phyloP scores from a whole-genome alignment of 2,329 filamentous ascomycete genomes.

The Elsinoe ampelina region DNA sequence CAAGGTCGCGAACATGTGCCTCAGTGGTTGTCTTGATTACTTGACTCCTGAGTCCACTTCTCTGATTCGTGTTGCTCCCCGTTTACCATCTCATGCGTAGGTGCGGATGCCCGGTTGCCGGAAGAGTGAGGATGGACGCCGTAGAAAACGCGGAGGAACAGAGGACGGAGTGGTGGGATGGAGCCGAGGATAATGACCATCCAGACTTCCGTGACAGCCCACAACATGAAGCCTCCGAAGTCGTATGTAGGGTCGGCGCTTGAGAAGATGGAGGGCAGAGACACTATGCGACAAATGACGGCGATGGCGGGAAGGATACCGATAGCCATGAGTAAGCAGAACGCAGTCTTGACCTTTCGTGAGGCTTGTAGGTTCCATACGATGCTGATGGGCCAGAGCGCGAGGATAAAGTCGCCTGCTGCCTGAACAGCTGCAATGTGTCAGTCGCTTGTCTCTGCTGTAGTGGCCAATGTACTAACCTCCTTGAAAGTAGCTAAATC shows the following conservation, averaged over 20 bases:
- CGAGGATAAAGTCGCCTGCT: constrained; percentile 4
- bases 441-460: background rate
- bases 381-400: constrained; percentile 2
- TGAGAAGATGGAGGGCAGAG: background rate
- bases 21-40: background rate
- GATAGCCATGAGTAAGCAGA: constrained; percentile 11
- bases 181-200: constrained; percentile 9
- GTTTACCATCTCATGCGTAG: background rate
- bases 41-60: background rate
- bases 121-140: background rate
- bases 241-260: background rate
- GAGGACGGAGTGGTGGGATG: constrained; percentile 4
- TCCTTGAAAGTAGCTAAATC: constrained; percentile 7
- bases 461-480: background rate
- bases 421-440: background rate
- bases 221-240: constrained; percentile 3
- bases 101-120: background rate
- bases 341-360: constrained; percentile 1
- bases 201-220: constrained; percentile 7
- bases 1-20: background rate
- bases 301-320: constrained; percentile 6
- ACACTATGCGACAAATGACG: background rate
- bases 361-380: constrained; percentile 8
- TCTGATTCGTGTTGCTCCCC: background rate
- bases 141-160: constrained; percentile 11